Evolutionary conservation across 73 alveolate genomes (phyloP).

Genomic region (Paramecium tetraurelia): DNA sequence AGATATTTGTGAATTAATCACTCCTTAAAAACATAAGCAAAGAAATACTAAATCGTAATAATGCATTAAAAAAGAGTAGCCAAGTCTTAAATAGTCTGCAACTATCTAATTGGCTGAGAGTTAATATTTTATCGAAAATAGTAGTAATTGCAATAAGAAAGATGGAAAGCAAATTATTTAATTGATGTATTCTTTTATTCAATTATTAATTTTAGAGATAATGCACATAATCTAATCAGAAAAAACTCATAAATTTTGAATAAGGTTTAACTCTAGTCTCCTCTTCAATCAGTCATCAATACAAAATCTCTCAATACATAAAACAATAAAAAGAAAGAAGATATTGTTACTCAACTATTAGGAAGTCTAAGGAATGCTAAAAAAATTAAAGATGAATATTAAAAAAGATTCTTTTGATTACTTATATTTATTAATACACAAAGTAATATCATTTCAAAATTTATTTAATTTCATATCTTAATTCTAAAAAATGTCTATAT

Average conservation of each 20-base stretch:
- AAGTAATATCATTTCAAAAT: not conserved
- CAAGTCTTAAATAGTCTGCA: not conserved
- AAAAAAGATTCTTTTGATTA: conserved; percentile 20
- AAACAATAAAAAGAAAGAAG: not conserved
- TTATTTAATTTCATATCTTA: not conserved
- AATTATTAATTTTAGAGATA: not conserved
- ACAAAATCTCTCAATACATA: not conserved
- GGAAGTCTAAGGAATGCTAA: conserved; percentile 45
- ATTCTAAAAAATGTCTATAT: not conserved
- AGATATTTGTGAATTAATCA: not conserved
- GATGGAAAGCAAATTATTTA: conserved; percentile 18
- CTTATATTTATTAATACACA: not conserved
- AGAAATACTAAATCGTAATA: not conserved
- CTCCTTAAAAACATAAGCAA: not conserved
- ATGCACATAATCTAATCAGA: conserved; percentile 9
- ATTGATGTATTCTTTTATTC: not conserved
- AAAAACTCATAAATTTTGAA: not conserved
- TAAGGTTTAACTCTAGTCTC: not conserved
- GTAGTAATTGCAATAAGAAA: not conserved
- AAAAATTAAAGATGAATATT: conserved; percentile 26
- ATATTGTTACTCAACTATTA: conserved; percentile 37
- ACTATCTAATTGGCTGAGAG: not conserved
- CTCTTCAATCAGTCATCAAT: not conserved
- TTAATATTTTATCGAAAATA: not conserved
- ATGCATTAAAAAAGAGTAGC: not conserved